phyloP scores from a whole-genome alignment of 768 basidiomycete species.

The Boletus rubescentipes region DNA sequence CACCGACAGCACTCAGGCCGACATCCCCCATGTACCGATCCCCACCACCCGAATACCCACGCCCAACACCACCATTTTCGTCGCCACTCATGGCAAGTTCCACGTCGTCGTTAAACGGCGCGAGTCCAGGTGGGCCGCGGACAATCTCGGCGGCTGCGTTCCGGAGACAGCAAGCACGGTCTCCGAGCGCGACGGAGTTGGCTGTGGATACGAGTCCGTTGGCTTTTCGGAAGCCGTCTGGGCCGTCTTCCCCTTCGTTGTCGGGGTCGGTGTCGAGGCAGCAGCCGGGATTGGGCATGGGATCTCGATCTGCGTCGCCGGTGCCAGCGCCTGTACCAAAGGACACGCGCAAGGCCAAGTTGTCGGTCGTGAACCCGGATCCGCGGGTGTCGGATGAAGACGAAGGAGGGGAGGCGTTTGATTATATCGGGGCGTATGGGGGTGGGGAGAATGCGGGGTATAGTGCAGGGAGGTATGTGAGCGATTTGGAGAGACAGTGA shows the following conservation, averaged over 20 bases:
- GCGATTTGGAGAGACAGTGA: constrained; percentile 38
- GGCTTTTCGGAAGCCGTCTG: constrained; percentile 46
- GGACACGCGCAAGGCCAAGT: constrained; percentile 9
- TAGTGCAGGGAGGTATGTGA: constrained; percentile 45
- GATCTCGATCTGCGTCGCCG: constrained; percentile 28
- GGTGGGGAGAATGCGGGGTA: constrained; percentile 35
- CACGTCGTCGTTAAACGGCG: constrained; percentile 31
- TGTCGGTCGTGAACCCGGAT: constrained; percentile 33
- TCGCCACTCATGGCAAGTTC: constrained; percentile 33
- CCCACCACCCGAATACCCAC: constrained; percentile 49
- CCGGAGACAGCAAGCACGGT: constrained; percentile 47
- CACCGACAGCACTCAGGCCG: constrained; percentile 1
- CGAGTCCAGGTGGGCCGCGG: constrained; percentile 38
- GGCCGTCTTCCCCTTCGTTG: constrained; percentile 25
- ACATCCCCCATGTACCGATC: constrained; percentile 11
- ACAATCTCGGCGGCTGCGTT: constrained; percentile 81
- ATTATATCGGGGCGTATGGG: constrained; percentile 58
- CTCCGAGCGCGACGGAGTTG: constrained; percentile 20
- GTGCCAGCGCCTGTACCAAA: constrained; percentile 5
- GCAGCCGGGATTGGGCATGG: constrained; percentile 11
- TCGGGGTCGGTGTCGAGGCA: background rate
- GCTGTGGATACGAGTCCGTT: constrained; percentile 49
- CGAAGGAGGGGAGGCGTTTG: constrained; percentile 45
- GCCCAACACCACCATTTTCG: constrained; percentile 34
- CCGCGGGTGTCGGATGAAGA: constrained; percentile 30